Conservation (phyloP, 202 grass and related monocot species). For the Bolboschoenoplectus hybrid region DNA sequence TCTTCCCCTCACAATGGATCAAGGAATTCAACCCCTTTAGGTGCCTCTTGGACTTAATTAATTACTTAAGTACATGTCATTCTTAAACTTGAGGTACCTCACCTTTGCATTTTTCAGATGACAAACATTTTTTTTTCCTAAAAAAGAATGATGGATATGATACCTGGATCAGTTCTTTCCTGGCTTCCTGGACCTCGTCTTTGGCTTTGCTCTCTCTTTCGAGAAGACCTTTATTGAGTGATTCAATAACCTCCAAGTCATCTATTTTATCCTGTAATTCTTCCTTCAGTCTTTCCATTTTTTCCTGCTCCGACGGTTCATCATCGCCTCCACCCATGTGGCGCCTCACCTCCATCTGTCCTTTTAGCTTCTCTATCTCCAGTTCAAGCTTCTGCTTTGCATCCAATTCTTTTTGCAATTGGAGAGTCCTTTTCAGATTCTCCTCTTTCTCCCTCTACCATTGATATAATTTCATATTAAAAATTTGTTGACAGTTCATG, state of each 20-base stretch:
- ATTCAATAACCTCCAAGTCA: slow-evolving; percentile 48
- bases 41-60: neutral
- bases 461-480: neutral
- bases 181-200: slow-evolving; percentile 57
- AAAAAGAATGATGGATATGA: neutral
- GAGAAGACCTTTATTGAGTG: slow-evolving; percentile 49
- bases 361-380: slow-evolving; percentile 60
- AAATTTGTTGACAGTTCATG: neutral
- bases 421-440: slow-evolving; percentile 57
- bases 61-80: neutral
- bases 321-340: slow-evolving; percentile 55
- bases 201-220: slow-evolving; percentile 53
- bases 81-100: neutral
- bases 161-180: slow-evolving; percentile 64
- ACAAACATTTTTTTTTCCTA: neutral
- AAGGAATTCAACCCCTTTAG: neutral
- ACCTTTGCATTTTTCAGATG: neutral
- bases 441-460: slow-evolving; percentile 62
- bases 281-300: slow-evolving; percentile 40
- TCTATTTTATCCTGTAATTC: slow-evolving; percentile 52
- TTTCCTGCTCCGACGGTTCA: slow-evolving; percentile 42
- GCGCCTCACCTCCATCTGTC: slow-evolving; percentile 53
- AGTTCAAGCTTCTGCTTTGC: slow-evolving; percentile 66
- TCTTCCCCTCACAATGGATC: neutral
- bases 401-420: slow-evolving; percentile 57